These are phyloP conservation scores for Tephrocybe sp. DNA, from an alignment of 768 basidiomycete genomes.

Conservation along the genomic window DNA sequence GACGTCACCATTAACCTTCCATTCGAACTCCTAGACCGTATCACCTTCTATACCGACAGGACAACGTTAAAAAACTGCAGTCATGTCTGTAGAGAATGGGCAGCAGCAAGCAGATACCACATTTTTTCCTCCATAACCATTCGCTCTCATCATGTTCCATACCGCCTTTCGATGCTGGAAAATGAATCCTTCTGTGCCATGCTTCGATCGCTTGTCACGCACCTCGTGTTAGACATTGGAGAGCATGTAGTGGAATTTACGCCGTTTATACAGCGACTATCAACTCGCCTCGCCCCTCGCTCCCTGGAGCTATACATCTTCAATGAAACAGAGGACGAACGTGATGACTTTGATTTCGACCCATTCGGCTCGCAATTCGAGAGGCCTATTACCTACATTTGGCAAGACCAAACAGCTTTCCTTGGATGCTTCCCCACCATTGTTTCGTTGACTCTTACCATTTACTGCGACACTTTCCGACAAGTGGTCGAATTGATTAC, in stretches of 20 bases:
- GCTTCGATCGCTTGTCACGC: not conserved
- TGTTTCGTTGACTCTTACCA: not conserved
- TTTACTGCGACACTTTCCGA: slow-evolving; percentile 1
- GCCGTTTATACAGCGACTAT: not conserved
- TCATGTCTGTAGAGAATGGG: not conserved
- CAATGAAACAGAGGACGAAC: not conserved
- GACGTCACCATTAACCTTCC: not conserved
- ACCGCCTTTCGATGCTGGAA: not conserved
- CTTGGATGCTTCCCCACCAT: slow-evolving; percentile 1
- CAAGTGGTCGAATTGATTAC: slow-evolving; percentile 1
- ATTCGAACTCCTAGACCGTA: slow-evolving; percentile 2
- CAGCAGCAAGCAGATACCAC: not conserved
- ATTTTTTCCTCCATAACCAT: slow-evolving; percentile 2
- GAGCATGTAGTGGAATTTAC: not conserved
- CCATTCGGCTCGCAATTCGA: no score
- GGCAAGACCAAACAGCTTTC: not conserved
- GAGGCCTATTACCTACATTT: not conserved
- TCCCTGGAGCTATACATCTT: not conserved
- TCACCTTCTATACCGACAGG: not conserved
- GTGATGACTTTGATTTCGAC: not conserved
- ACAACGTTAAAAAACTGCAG: not conserved
- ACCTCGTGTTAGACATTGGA: not conserved
- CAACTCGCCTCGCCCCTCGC: not conserved
- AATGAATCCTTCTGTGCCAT: not conserved
- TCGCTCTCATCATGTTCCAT: not conserved